Base-by-base conservation (phyloP, 306 rosid genomes). In the Notholithocarpus densiflorus region DNA sequence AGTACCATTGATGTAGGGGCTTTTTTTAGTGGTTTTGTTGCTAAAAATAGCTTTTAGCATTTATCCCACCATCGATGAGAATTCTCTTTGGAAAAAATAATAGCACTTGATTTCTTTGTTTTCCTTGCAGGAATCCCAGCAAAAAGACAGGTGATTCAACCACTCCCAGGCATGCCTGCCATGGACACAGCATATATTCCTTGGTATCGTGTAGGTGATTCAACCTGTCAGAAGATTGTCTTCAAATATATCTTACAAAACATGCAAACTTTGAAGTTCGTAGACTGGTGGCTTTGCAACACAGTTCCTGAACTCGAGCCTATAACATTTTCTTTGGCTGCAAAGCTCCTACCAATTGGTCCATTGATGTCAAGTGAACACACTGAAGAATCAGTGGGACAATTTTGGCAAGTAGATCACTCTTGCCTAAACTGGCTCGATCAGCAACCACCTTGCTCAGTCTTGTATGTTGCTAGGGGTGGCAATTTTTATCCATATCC, bases 201-300 rank as follows among this genome's bases (percentile, higher is more conserved):
- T 11, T 84, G 87, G 87, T 29, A 4, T 9, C 24, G 55, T 80
- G 18, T 80, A 26, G 45, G n/a, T 1, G 68, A 61, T 12, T 31
- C 31, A 14, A 7, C 68, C 5, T 3, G 19, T 1, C 68, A 61
- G 6, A 82, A 15, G 21, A 0, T 68, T n/a, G 14, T 73, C 69
- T 84, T 84, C 68, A 37, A 45, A 17, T 79, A 70, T 5, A 56
- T 74, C 64, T 37, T 62, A 65, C 59, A 77, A 43, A 78, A 69
- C 59, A 76, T 73, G 64, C 54, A 79, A 56, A 52, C n/a, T 48
- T 8, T 59, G 37, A 84, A 79, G 3, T 43, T 79, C 13, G 86
- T 60, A 37, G 76, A 76, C 14, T 84, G 84, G 84, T 84, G 85
- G 87, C 82, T 87, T 68, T 87, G 90, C 11, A 87, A 87, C 81